Conservation (phyloP, 2,329 filamentous ascomycete species). For the Blastomyces silverae region DNA sequence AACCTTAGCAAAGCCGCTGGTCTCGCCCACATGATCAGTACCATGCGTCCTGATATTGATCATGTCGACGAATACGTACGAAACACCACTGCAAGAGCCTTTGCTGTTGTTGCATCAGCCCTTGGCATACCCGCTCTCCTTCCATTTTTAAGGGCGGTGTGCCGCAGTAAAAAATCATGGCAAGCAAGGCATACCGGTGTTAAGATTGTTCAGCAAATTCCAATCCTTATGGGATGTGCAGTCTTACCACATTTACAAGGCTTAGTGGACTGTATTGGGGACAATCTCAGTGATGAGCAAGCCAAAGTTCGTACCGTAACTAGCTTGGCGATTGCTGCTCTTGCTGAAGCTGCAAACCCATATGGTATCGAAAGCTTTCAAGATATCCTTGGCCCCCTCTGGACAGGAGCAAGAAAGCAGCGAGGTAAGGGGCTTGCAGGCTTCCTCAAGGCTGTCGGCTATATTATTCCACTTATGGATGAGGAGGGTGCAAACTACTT, state of each 20-base stretch:
- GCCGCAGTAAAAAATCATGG: slow-evolving; percentile 98
- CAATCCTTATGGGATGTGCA: slow-evolving; percentile 96
- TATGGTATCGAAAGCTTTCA: slow-evolving; percentile 99
- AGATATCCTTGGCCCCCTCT: slow-evolving; percentile 91
- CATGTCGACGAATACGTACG: slow-evolving; percentile 97
- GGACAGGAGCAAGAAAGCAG: slow-evolving; percentile 94
- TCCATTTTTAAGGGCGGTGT: slow-evolving; percentile 91
- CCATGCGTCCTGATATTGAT: slow-evolving; percentile 97
- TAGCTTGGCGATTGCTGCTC: slow-evolving; percentile 83
- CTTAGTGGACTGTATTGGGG: slow-evolving; percentile 90
- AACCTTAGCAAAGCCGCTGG: slow-evolving; percentile 96
- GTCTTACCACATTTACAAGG: slow-evolving; percentile 93
- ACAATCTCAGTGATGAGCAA: slow-evolving; percentile 94
- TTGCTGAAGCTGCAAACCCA: slow-evolving; percentile 93
- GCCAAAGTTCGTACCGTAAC: slow-evolving; percentile 97
- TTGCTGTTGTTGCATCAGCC: slow-evolving; percentile 93
- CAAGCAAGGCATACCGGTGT: slow-evolving; percentile 96
- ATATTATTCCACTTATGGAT: slow-evolving; percentile 98
- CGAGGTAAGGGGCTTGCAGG: slow-evolving; percentile 91
- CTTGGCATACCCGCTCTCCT: slow-evolving; percentile 91
- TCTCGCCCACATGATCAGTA: slow-evolving; percentile 97
- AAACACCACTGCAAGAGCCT: slow-evolving; percentile 94
- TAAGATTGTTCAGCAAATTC: slow-evolving; percentile 98
- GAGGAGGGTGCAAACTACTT: slow-evolving; percentile 99
- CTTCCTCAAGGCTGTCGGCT: slow-evolving; percentile 94